Evolutionary conservation across 2,329 filamentous ascomycete species (phyloP), one percentile per base, ranked within the genome.

Genomic region (Cladophialophora yegresii): DNA sequence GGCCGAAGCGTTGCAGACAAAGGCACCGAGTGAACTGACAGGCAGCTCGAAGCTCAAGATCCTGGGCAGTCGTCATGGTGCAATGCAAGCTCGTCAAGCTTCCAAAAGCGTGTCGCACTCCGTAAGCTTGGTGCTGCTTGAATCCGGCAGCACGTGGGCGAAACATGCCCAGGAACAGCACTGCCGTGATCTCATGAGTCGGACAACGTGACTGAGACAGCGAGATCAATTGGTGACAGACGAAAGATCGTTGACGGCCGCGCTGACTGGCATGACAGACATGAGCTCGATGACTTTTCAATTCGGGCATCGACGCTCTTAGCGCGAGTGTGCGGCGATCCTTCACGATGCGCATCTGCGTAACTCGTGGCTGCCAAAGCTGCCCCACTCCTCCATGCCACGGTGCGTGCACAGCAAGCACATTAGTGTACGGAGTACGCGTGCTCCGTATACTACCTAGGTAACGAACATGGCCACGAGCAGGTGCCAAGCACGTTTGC

Each of bases 111-210:
- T 40, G 3, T 54, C 10, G 53, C n/a, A 7, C 28, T 22, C 2
- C 12, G 33, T 43, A 56, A 23, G 30, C 54, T 56, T 43, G 30
- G 10, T 28, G 33, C 54, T 54, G 28, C 51, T 32, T 54, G 51
- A 4, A 26, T 28, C 36, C 28, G 30, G n/a, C 33, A 16, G 16
- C 1, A 43, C 13, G 36, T 8, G 36, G 36, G n/a, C 6, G n/a
- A 43, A 16, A 43, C 23, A n/a, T n/a, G n/a, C n/a, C n/a, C 32
- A 40, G 54, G 54, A 43, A 56, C 54, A 43, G 10, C n/a, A 8
- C 26, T 12, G 20, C 47, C 3, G 26, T 51, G 47, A 26, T n/a
- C 3, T 40, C 36, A 43, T 43, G 36, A 51, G 9, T 9, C 3
- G 23, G 51, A 10, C 23, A 54, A 54, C 28, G 51, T 54, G 51